A percentile compares a stretch with the other conserved stretches of the same genome.
phyloP scores from a whole-genome alignment of 257 asterid genomes.

The Penstemon barbatus region DNA sequence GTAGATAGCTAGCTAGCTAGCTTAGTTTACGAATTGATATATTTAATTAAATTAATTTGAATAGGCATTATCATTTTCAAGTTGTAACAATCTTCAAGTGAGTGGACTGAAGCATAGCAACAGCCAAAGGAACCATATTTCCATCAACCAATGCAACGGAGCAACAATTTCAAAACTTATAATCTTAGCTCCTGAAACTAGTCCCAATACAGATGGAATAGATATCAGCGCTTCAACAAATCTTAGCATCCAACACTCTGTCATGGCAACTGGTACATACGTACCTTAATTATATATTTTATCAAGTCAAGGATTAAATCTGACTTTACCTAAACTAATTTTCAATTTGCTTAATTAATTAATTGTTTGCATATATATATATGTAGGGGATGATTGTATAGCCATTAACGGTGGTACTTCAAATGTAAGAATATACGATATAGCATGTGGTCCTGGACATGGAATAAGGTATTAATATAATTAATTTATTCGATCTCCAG shows the following conservation, averaged over 20 bases:
- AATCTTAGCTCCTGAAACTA: slow-evolving; percentile 40
- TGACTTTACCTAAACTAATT: too few species aligned
- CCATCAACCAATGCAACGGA: slow-evolving; percentile 34
- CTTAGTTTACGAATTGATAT: too few species aligned
- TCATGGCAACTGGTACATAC: slow-evolving; percentile 44
- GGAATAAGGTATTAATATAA: slow-evolving; percentile 47
- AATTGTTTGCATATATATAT: neutral
- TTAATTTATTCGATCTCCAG: too few species aligned
- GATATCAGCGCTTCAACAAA: slow-evolving; percentile 39
- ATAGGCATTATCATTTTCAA: slow-evolving; percentile 40
- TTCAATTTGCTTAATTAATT: neutral
- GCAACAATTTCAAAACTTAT: slow-evolving; percentile 33
- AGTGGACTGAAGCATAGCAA: slow-evolving; percentile 41
- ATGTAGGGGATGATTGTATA: slow-evolving; percentile 55
- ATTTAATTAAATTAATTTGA: neutral
- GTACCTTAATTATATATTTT: too few species aligned
- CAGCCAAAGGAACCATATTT: slow-evolving; percentile 50
- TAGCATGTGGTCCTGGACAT: slow-evolving; percentile 64
- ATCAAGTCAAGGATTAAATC: too few species aligned
- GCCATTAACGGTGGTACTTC: slow-evolving; percentile 53
- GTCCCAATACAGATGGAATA: slow-evolving; percentile 67
- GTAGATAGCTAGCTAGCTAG: too few species aligned
- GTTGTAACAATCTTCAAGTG: slow-evolving; percentile 39
- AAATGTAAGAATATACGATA: slow-evolving; percentile 35
- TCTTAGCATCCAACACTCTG: slow-evolving; percentile 33